These are phyloP conservation scores for Aspergillus arachidicola DNA, from an alignment of 2,329 filamentous ascomycete genomes.

Conservation along the genomic window DNA sequence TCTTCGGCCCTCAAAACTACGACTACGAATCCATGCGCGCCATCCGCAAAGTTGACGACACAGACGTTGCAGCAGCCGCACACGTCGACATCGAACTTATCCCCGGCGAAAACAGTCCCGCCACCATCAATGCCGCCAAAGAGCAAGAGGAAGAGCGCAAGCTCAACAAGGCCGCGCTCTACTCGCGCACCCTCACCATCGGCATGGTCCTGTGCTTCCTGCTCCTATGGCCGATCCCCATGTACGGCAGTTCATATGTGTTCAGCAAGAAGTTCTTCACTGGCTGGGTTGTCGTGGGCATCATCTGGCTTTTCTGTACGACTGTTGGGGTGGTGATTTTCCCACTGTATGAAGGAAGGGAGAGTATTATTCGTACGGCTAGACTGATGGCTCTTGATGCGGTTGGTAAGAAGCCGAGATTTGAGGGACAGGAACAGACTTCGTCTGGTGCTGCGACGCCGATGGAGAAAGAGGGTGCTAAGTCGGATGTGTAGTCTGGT, in stretches of 20 bases:
- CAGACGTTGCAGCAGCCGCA: slow-evolving; percentile 66
- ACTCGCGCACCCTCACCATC: slow-evolving; percentile 61
- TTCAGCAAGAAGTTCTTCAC: slow-evolving; percentile 83
- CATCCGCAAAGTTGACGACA: slow-evolving; percentile 78
- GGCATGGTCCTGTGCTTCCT: slow-evolving; percentile 71
- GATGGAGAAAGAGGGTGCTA: slow-evolving; percentile 10
- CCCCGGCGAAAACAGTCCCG: slow-evolving; percentile 50
- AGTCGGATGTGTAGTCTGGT: not conserved
- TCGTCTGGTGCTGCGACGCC: slow-evolving; percentile 13
- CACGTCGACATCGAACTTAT: slow-evolving; percentile 68
- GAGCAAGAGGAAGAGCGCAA: slow-evolving; percentile 51
- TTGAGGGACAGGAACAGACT: slow-evolving; percentile 24
- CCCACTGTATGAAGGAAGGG: slow-evolving; percentile 76
- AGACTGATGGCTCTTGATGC: slow-evolving; percentile 66
- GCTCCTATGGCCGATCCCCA: slow-evolving; percentile 87
- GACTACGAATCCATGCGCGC: slow-evolving; percentile 82
- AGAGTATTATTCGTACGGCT: slow-evolving; percentile 64
- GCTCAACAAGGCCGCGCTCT: slow-evolving; percentile 56
- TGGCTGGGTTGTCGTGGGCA: slow-evolving; percentile 75
- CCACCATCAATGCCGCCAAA: slow-evolving; percentile 38
- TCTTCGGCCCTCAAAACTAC: slow-evolving; percentile 73
- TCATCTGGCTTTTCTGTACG: slow-evolving; percentile 78
- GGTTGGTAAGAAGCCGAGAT: slow-evolving; percentile 40
- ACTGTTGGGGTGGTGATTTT: slow-evolving; percentile 75
- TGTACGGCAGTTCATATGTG: slow-evolving; percentile 82